A percentile compares a stretch with the other conserved stretches of the same genome.
phyloP scores from a whole-genome alignment of 2,329 filamentous ascomycete species.

The Polychaeton citri region DNA sequence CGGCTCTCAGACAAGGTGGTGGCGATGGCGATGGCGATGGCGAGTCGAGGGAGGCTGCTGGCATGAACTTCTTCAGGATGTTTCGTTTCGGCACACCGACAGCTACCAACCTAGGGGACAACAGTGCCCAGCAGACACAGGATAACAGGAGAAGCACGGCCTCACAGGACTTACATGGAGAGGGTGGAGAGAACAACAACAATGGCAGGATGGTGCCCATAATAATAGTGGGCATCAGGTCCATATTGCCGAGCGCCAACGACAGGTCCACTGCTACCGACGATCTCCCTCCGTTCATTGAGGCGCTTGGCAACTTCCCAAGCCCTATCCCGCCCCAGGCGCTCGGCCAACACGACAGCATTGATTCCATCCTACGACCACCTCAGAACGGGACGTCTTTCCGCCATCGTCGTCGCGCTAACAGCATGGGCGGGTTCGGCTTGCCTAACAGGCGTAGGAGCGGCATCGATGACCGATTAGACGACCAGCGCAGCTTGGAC shows the following conservation, averaged over 20 bases:
- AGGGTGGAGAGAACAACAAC: slow-evolving; percentile 21
- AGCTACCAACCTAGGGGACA: slow-evolving; percentile 8
- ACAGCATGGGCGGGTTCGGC: slow-evolving; percentile 38
- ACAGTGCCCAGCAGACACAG: neutral
- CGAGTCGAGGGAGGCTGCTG: slow-evolving; percentile 22
- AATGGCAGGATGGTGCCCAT: slow-evolving; percentile 52
- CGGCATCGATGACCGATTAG: slow-evolving; percentile 29
- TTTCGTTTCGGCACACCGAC: slow-evolving; percentile 48
- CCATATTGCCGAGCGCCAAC: slow-evolving; percentile 42
- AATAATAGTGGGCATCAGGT: slow-evolving; percentile 56
- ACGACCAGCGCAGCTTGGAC: slow-evolving; percentile 36
- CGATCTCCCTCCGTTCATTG: slow-evolving; percentile 37
- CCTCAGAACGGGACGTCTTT: slow-evolving; percentile 43
- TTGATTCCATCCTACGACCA: slow-evolving; percentile 38
- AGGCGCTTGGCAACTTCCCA: slow-evolving; percentile 36
- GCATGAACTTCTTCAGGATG: slow-evolving; percentile 55
- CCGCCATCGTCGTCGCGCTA: slow-evolving; percentile 36
- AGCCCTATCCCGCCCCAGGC: slow-evolving; percentile 21
- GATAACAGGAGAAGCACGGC: slow-evolving; percentile 1
- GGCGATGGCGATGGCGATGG: slow-evolving; percentile 27
- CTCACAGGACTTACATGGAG: slow-evolving; percentile 3
- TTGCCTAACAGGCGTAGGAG: slow-evolving; percentile 12
- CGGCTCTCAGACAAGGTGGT: slow-evolving; percentile 36
- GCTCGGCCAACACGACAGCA: slow-evolving; percentile 29
- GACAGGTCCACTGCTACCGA: slow-evolving; percentile 22